Evolutionary conservation across 192 early-diverging fungal species (phyloP).

Genomic region (Phlyctochytrium bullatum): DNA sequence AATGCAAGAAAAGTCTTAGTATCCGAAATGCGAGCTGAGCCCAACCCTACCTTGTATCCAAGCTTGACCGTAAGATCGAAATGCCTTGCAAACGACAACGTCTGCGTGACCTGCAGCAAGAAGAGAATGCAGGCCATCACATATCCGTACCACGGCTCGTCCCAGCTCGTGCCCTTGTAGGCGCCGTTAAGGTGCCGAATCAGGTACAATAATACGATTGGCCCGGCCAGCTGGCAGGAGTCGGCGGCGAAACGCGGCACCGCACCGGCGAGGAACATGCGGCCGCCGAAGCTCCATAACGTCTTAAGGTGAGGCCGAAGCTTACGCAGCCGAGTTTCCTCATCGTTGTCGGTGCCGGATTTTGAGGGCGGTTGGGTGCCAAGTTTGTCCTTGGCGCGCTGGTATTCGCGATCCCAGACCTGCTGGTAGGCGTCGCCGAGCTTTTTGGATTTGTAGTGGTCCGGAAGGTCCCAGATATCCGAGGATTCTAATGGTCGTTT

Average conservation of each 20-base stretch:
- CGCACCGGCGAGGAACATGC: not conserved
- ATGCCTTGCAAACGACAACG: conserved; percentile 9
- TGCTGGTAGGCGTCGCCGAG: conserved; percentile 4
- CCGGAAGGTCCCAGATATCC: conserved; percentile 16
- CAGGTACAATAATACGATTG: conserved; percentile 13
- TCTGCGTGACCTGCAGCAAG: conserved; percentile 7
- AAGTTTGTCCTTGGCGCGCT: not conserved
- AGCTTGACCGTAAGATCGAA: conserved; percentile 12
- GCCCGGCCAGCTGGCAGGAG: not conserved
- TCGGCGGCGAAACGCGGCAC: not conserved
- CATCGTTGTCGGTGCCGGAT: not conserved
- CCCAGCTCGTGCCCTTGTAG: not conserved
- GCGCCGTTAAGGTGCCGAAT: not conserved
- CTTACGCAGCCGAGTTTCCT: not conserved
- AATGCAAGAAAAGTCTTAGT: not conserved
- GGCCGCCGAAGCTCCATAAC: too few species aligned
- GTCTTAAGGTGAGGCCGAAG: not conserved
- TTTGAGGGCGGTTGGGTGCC: not conserved
- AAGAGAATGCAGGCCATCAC: conserved; percentile 8
- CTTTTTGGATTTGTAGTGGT: not conserved
- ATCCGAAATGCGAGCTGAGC: not conserved
- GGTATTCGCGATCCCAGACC: not conserved
- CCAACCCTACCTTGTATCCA: conserved; percentile 2
- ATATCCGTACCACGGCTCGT: conserved; percentile 9
- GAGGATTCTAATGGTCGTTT: conserved; percentile 7